A percentile compares a stretch with the other conserved stretches of the same genome.
Conservation (phyloP, 495 filamentous ascomycete species). For the Penicillium arizonense region DNA sequence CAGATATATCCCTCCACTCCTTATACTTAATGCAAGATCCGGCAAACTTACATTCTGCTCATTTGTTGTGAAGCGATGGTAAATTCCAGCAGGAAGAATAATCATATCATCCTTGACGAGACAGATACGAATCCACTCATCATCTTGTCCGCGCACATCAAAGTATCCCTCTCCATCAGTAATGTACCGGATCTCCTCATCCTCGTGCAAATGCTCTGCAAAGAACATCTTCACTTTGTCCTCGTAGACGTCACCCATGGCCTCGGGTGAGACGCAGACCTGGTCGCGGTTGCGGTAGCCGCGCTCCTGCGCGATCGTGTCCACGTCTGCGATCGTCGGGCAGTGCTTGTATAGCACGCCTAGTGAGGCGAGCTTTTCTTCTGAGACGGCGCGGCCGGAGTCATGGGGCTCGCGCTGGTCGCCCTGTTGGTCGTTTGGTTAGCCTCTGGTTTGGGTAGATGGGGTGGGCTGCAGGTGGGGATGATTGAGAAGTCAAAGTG, state of each 20-base stretch:
- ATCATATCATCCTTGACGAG: constrained; percentile 73
- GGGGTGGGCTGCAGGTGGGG: constrained; percentile 7
- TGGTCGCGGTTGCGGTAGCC: constrained; percentile 94
- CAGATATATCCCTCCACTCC: not conserved
- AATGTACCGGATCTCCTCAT: constrained; percentile 99
- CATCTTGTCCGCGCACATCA: constrained; percentile 70
- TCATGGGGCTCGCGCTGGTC: constrained; percentile 92
- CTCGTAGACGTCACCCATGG: constrained; percentile 79
- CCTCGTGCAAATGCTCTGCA: constrained; percentile 93
- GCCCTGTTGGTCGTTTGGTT: constrained; percentile 53
- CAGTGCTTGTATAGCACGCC: constrained; percentile 78
- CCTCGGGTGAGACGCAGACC: constrained; percentile 81
- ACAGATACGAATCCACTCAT: constrained; percentile 84
- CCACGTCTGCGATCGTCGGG: constrained; percentile 60
- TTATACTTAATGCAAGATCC: no score
- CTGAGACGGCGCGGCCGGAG: constrained; percentile 64
- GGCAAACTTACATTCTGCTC: constrained; percentile 70
- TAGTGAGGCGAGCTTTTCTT: constrained; percentile 62
- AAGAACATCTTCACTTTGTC: constrained; percentile 92
- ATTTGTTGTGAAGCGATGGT: constrained; percentile 96
- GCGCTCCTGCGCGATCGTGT: constrained; percentile 70
- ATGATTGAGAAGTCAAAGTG: not conserved
- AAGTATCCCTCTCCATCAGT: constrained; percentile 89
- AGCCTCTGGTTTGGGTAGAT: constrained; percentile 2
- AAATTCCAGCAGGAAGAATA: constrained; percentile 94